Evolutionary conservation across 1,284 basidiomycete genomes (phyloP), one percentile per base, ranked within the genome.

Genomic region (Austropuccinia psidii): DNA sequence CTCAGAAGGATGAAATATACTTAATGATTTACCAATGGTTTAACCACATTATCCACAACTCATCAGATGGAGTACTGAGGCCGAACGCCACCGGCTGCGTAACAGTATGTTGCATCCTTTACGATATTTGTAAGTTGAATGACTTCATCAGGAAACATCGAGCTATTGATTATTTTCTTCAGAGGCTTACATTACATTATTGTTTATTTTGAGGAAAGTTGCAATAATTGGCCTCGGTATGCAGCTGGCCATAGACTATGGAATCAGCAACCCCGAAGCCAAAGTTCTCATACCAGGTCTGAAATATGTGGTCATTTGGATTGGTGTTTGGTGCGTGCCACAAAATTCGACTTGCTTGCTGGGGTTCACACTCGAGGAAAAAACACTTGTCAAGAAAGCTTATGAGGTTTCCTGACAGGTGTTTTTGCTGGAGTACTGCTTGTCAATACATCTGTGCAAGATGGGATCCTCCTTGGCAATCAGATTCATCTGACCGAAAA

Each of bases 391-490:
- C n/a, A n/a, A n/a, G n/a, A n/a, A n/a, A n/a, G n/a, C n/a, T n/a
- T n/a, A n/a, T 29, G 11, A 21, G 31, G 31, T 11, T 39, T 24
- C 49, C 5, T 8, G 17, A n/a, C 15, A 70, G 68, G 68, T 70
- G 68, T 49, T 70, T 70, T 37, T 70, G 68, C 47, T 73, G 60
- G 69, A 73, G 69, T 43, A 62, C 58, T 52, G 69, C 69, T 29
- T 73, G 69, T 50, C 69, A 73, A 41, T 73, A 73, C 37, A 73
- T 73, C 31, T 73, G 69, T 31, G 69, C 69, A 19, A 33, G 69
- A 73, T 73, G 69, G 69, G 69, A 73, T 64, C 69, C 69, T 43
- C 58, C 60, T 3, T 73, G 69, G 69, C 69, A 73, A 33, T 73
- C 58, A 29, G 52, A 61, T 27, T 70, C 68, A 19, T 58, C 57